Evolutionary conservation across 352 stramenopile species (phyloP).

Genomic region (Phytophthora tentaculata): DNA sequence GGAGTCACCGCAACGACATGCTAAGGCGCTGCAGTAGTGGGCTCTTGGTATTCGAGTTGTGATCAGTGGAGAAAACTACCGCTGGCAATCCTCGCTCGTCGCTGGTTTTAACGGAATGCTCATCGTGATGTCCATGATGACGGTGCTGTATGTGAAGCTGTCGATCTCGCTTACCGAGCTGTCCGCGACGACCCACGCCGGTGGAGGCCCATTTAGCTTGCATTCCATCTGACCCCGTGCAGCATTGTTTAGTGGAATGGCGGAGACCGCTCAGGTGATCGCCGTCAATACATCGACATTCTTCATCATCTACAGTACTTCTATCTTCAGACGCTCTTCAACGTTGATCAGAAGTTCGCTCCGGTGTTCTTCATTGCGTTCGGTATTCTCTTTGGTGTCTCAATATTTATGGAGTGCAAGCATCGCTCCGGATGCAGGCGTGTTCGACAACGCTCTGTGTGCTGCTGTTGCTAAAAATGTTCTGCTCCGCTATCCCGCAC

Average conservation of each 20-base stretch:
- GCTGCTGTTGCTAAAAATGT: conserved; percentile 60
- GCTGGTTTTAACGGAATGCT: conserved; percentile 64
- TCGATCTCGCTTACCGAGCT: conserved; percentile 74
- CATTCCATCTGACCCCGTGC: conserved; percentile 53
- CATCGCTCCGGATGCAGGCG: conserved; percentile 66
- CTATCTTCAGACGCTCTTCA: conserved; percentile 55
- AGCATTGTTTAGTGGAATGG: conserved; percentile 41
- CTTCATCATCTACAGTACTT: conserved; percentile 42
- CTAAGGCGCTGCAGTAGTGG: conserved; percentile 62
- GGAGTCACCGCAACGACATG: conserved; percentile 39
- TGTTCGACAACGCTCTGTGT: conserved; percentile 54
- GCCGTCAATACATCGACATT: conserved; percentile 57
- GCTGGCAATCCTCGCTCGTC: conserved; percentile 63
- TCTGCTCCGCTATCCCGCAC: conserved; percentile 51
- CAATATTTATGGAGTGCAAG: conserved; percentile 59
- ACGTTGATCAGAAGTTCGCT: conserved; percentile 39
- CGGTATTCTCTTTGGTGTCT: conserved; percentile 59
- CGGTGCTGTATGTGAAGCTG: conserved; percentile 64
- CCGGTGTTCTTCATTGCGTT: conserved; percentile 58
- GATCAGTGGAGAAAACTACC: conserved; percentile 57
- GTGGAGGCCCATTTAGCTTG: conserved; percentile 67
- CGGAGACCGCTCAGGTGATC: conserved; percentile 66
- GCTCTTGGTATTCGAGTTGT: conserved; percentile 52
- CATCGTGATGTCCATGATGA: conserved; percentile 60
- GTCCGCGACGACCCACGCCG: conserved; percentile 55